Evolutionary conservation across 2,329 filamentous ascomycete species (phyloP).

Genomic region (Pestalotiopsis sp.): DNA sequence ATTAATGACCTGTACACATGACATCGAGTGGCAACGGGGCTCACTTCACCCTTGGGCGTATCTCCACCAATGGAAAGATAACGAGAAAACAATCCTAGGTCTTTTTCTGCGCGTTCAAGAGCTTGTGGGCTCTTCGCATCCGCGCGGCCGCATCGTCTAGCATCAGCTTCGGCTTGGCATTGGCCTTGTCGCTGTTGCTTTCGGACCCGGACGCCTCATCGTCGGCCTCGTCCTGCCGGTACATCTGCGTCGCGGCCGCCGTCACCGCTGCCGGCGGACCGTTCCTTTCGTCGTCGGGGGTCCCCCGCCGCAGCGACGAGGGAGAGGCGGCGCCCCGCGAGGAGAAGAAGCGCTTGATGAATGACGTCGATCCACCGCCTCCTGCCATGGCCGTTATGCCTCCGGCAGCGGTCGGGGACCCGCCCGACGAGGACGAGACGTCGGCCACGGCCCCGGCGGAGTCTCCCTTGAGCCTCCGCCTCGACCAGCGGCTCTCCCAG

Average conservation of each 20-base stretch:
- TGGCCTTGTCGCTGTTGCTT: slow-evolving; percentile 17
- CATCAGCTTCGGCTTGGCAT: slow-evolving; percentile 16
- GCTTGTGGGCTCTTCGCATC: slow-evolving; percentile 22
- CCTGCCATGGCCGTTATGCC: too few species aligned
- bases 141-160: slow-evolving; percentile 23
- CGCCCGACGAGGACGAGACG: too few species aligned
- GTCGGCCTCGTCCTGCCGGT: slow-evolving; percentile 10
- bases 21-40: too few species aligned
- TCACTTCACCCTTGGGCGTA: too few species aligned
- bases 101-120: slow-evolving; percentile 15
- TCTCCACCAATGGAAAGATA: too few species aligned
- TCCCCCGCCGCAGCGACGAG: not conserved
- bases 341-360: not conserved
- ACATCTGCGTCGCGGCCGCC: slow-evolving; percentile 16
- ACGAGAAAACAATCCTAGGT: too few species aligned
- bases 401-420: too few species aligned
- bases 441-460: not conserved
- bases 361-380: not conserved
- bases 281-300: not conserved
- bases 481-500: not conserved
- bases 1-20: too few species aligned
- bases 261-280: not conserved
- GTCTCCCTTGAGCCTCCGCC: not conserved
- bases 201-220: slow-evolving; percentile 18
- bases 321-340: not conserved